phyloP scores from a whole-genome alignment of 2,329 filamentous ascomycete genomes.

The Akanthomyces dipterigenus region DNA sequence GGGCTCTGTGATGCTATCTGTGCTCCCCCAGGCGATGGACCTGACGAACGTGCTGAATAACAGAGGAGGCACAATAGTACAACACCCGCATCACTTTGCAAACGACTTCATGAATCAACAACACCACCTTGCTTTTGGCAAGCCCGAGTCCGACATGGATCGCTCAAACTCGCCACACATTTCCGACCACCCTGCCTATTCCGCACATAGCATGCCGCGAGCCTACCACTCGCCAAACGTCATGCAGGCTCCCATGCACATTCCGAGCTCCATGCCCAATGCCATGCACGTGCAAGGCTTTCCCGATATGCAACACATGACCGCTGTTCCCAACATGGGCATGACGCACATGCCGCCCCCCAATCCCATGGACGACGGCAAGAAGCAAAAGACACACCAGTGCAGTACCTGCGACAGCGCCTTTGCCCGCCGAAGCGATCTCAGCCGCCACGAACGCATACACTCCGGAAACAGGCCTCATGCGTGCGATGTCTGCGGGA shows the following conservation, averaged over 20 bases:
- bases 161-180: constrained; percentile 52
- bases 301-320: constrained; percentile 30
- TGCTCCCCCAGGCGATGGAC: constrained; percentile 44
- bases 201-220: constrained; percentile 40
- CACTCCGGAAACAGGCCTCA: constrained; percentile 88
- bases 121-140: constrained; percentile 27
- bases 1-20: constrained; percentile 30
- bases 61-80: constrained; percentile 31
- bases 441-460: constrained; percentile 92
- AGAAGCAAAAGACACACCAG: constrained; percentile 63
- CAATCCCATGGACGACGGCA: constrained; percentile 22
- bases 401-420: constrained; percentile 87
- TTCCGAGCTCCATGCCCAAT: constrained; percentile 36
- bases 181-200: constrained; percentile 53
- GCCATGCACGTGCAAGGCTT: constrained; percentile 39
- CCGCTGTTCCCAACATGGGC: constrained; percentile 29
- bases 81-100: constrained; percentile 25
- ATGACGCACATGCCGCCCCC: constrained; percentile 30
- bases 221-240: constrained; percentile 47
- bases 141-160: constrained; percentile 38
- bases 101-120: constrained; percentile 26
- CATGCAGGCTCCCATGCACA: constrained; percentile 44
- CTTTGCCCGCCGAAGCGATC: constrained; percentile 88
- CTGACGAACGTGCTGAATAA: constrained; percentile 48
- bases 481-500: constrained; percentile 88